Base-by-base conservation (phyloP, 345 rosid genomes). In the Euclidium syriacum region DNA sequence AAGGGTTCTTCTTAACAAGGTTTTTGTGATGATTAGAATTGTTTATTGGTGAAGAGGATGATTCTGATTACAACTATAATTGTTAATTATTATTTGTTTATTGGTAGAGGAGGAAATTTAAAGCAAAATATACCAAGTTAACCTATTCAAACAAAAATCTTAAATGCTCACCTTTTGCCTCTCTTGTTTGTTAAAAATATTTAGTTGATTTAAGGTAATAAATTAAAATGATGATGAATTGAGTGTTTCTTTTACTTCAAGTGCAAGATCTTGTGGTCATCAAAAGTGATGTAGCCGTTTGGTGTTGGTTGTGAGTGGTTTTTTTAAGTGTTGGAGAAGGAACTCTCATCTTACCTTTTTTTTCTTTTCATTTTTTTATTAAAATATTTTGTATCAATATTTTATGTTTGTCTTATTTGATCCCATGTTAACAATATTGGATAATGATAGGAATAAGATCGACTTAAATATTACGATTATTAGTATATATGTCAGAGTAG, bases 291-390 rank as follows among this genome's bases (percentile, higher is more conserved):
- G 36, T 51, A 41, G 54, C 61, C 39, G 54, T 51, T 59, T 68
- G 67, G 67, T 68, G 70, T 64, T 56, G 52, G 75, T 64, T 55
- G 70, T 57, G 64, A 71, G 75, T 71, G 75, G 48, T 53, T 42
- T 53, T 62, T 43, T 55, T 6, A 49, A 40, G 69, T 71, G 64
- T 56, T 23, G 54, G 75, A 63, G 65, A 64, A 64, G 70, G 70
- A 71, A 64, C 59, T 41, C 46, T 34, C 70, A 32, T 33, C 65
- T 71, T 71, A 68, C 53, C 52, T 71, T 38, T 12, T 27, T 53
- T 22, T 40, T 4, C 1, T 10, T 68, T 63, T 8, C 7, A 12
- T 20, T 30, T 20, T 9, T 16, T 5, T 50, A 3, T 49, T 40
- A 5, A 22, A 41, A 35, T 15, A 0, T 18, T 15, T 40, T n/a